Evolutionary conservation across 2,329 filamentous ascomycete genomes (phyloP).

Genomic region (Ceratocystis albifundus): DNA sequence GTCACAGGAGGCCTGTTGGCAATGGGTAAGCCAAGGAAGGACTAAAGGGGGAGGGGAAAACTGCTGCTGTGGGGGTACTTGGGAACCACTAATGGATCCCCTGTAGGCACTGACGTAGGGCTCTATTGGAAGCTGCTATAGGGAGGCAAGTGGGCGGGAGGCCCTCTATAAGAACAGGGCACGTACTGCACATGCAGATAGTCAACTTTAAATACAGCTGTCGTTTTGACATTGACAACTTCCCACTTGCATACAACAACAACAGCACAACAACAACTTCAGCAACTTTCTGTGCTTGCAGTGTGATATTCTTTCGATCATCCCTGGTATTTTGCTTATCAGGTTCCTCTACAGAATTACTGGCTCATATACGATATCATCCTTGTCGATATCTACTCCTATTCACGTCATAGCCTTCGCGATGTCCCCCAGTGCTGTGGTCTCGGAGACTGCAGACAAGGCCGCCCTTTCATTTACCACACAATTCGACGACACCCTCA

Average conservation of each 20-base stretch:
- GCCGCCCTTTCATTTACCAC: conserved; percentile 45
- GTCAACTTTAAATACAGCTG: conserved; percentile 1
- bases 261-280: not conserved
- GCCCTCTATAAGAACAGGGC: not conserved
- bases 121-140: not conserved
- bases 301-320: not conserved
- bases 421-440: conserved; percentile 11
- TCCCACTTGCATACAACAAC: not conserved
- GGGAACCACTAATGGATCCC: not conserved
- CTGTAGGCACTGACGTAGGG: not conserved
- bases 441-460: not conserved
- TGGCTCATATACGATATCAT: not conserved
- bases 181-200: not conserved
- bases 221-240: conserved; percentile 7
- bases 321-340: not conserved
- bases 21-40: not conserved
- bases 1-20: not conserved
- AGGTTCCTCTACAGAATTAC: not conserved
- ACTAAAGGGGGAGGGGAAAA: not conserved
- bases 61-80: conserved; percentile 2
- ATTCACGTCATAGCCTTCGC: not conserved
- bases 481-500: conserved; percentile 72
- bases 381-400: not conserved
- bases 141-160: not conserved
- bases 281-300: not conserved